Evolutionary conservation across 1,284 basidiomycete genomes (phyloP).

Genomic region (Cryptococcus sp.): DNA sequence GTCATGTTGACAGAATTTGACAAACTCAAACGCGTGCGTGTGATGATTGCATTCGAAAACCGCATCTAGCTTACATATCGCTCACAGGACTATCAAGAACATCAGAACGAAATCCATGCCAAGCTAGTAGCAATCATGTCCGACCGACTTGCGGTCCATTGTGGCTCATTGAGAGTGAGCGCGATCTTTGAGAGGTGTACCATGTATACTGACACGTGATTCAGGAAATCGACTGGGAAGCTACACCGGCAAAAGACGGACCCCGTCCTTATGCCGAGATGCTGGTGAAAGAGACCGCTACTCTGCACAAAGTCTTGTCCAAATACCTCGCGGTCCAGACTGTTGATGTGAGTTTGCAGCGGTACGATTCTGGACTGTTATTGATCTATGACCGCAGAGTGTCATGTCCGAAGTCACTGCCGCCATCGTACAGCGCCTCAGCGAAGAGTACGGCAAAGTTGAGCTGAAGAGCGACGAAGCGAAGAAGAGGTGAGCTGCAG

Average conservation of each 20-base stretch:
- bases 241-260: conserved; percentile 58
- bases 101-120: conserved; percentile 97
- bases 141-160: conserved; percentile 85
- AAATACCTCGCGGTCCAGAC: conserved; percentile 78
- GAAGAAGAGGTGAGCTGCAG: conserved; percentile 69
- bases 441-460: conserved; percentile 77
- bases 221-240: conserved; percentile 75
- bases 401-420: conserved; percentile 91
- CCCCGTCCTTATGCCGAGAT: conserved; percentile 78
- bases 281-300: conserved; percentile 92
- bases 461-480: conserved; percentile 77
- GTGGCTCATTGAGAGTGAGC: conserved; percentile 49
- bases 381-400: conserved; percentile 57
- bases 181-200: background rate
- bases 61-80: background rate
- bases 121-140: conserved; percentile 99
- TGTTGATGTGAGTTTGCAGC: conserved; percentile 66
- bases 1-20: conserved; percentile 98
- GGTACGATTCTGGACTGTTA: background rate
- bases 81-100: conserved; percentile 89
- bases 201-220: conserved; percentile 6
- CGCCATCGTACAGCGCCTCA: conserved; percentile 83
- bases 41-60: background rate
- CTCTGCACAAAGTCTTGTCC: conserved; percentile 92
- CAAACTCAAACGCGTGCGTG: conserved; percentile 84